A percentile compares a stretch with the other conserved stretches of the same genome.
Evolutionary conservation across 2,329 filamentous ascomycete species (phyloP).

Genomic region (Paraphoma chrysanthemicola): DNA sequence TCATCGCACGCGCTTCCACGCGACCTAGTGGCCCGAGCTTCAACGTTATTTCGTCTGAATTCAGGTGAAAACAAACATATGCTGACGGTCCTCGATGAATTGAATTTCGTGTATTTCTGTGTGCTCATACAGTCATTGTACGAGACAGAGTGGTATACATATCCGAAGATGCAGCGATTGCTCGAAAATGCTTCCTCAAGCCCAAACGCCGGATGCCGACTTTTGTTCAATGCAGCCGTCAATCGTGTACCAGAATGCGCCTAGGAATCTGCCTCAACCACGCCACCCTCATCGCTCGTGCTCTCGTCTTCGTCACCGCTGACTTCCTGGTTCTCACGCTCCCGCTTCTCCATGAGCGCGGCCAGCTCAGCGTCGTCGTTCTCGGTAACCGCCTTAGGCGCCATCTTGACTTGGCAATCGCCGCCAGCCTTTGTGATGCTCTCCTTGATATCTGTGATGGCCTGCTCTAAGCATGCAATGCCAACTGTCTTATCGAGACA

Average conservation of each 20-base stretch:
- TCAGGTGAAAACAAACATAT: background rate
- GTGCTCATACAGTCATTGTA: background rate
- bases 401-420: constrained; percentile 92
- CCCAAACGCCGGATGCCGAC: constrained; percentile 37
- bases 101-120: too few relatives aligned
- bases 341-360: constrained; percentile 98
- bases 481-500: constrained; percentile 91
- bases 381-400: constrained; percentile 98
- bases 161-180: background rate
- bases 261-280: constrained; percentile 46
- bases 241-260: constrained; percentile 16
- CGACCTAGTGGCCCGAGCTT: constrained; percentile 19
- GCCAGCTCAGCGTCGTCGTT: constrained; percentile 97
- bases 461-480: constrained; percentile 83
- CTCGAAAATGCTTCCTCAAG: background rate
- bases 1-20: constrained; percentile 19
- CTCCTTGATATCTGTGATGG: constrained; percentile 84
- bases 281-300: constrained; percentile 85
- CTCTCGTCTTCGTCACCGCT: constrained; percentile 96
- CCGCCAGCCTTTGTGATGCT: constrained; percentile 82
- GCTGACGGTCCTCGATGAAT: background rate
- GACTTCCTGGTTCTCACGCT: constrained; percentile 96
- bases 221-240: constrained; percentile 27
- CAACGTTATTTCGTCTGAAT: background rate
- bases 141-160: background rate